phyloP scores from a whole-genome alignment of 108 stramenopile species.

The Nitzschia sp. region DNA sequence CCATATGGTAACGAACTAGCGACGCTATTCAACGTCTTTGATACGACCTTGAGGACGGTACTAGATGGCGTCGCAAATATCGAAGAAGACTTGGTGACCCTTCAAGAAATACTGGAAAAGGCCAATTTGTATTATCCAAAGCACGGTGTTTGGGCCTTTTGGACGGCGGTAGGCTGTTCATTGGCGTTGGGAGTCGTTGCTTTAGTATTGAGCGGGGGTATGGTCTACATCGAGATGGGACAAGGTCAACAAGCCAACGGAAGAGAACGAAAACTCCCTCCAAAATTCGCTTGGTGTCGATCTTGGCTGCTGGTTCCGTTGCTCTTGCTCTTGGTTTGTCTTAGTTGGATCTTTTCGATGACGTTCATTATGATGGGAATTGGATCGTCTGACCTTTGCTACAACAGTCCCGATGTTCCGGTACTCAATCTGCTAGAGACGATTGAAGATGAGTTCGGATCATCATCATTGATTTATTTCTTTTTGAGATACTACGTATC shows the following conservation, averaged over 20 bases:
- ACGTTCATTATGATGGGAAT: background rate
- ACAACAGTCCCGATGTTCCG: conserved; percentile 9
- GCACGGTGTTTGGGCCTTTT: conserved; percentile 12
- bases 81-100: background rate
- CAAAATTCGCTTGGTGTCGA: background rate
- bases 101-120: background rate
- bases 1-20: conserved; percentile 6
- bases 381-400: conserved; percentile 10
- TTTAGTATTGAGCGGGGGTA: background rate
- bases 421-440: conserved; percentile 3
- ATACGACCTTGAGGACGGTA: background rate
- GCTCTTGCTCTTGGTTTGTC: background rate
- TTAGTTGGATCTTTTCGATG: conserved; percentile 11
- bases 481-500: conserved; percentile 9
- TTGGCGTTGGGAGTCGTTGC: conserved; percentile 10
- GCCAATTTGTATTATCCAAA: conserved; percentile 17
- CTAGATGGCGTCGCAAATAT: conserved; percentile 1
- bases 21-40: background rate
- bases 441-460: conserved; percentile 1
- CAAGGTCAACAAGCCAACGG: conserved; percentile 8
- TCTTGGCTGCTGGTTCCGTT: background rate
- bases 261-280: background rate
- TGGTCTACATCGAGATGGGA: conserved; percentile 7
- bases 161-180: conserved; percentile 1
- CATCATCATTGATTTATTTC: background rate